A percentile compares a stretch with the other conserved stretches of the same genome.
Conservation (phyloP, 2,329 filamentous ascomycete species). For the Lachnellula willkommii region DNA sequence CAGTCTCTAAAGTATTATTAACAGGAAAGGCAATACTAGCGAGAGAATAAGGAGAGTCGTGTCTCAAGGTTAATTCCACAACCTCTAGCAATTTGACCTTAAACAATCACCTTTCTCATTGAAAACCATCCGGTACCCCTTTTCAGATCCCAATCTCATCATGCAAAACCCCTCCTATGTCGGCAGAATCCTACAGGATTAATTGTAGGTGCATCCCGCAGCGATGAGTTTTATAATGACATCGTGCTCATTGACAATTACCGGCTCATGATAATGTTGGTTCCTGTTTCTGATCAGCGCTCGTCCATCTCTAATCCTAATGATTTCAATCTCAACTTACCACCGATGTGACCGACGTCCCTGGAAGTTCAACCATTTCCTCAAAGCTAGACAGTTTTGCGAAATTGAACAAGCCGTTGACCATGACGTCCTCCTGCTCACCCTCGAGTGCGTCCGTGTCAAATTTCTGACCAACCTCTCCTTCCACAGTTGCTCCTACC, state of each 20-base stretch:
- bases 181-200: not conserved
- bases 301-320: not conserved
- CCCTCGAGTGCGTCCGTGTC: constrained; percentile 10
- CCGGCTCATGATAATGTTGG: not conserved
- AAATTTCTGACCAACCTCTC: constrained; percentile 19
- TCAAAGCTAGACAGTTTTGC: constrained; percentile 20
- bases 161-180: not conserved
- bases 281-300: constrained; percentile 1
- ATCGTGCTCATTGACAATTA: not conserved
- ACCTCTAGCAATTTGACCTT: too few species aligned
- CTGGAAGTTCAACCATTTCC: constrained; percentile 20
- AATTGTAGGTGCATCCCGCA: too few species aligned
- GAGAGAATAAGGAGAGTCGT: too few species aligned
- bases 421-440: constrained; percentile 9
- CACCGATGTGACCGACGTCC: constrained; percentile 11
- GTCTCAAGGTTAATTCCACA: too few species aligned
- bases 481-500: constrained; percentile 8
- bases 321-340: not conserved
- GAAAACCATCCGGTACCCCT: not conserved
- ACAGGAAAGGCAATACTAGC: too few species aligned
- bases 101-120: too few species aligned
- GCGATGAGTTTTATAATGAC: not conserved
- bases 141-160: not conserved
- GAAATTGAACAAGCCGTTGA: constrained; percentile 23
- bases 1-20: too few species aligned